phyloP scores from a whole-genome alignment of 139 green algal genomes.

The Volvox africanus region DNA sequence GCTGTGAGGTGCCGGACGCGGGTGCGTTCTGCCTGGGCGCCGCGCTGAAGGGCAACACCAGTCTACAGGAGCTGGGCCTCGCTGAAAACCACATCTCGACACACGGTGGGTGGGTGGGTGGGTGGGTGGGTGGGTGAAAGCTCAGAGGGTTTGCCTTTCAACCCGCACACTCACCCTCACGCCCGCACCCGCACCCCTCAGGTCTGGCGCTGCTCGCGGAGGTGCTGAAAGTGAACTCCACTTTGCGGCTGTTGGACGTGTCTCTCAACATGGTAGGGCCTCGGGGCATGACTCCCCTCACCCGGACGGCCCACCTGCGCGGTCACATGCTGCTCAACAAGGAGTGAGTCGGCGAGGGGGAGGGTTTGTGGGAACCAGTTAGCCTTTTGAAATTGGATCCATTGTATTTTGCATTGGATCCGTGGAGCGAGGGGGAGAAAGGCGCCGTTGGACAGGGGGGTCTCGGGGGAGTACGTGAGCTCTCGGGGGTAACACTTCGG shows the following conservation, averaged over 20 bases:
- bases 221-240: not conserved
- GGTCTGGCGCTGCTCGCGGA: conserved; percentile 38
- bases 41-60: conserved; percentile 23
- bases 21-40: conserved; percentile 14
- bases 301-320: not conserved
- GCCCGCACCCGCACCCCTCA: not conserved
- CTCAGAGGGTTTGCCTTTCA: no score
- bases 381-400: no score
- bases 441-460: no score
- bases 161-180: no score
- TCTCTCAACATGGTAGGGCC: conserved; percentile 39
- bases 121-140: no score
- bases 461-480: no score
- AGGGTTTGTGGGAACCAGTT: no score
- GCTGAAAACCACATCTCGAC: conserved; percentile 40
- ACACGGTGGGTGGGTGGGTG: not conserved
- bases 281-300: conserved; percentile 18
- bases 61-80: conserved; percentile 36
- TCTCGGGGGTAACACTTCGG: no score
- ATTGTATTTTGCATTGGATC: no score
- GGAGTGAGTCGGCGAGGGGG: not conserved
- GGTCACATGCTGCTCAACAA: not conserved
- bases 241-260: conserved; percentile 34
- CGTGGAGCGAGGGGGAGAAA: no score
- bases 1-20: conserved; percentile 43